Conservation (phyloP, 2,329 filamentous ascomycete genomes). For the Diaporthe vexans region DNA sequence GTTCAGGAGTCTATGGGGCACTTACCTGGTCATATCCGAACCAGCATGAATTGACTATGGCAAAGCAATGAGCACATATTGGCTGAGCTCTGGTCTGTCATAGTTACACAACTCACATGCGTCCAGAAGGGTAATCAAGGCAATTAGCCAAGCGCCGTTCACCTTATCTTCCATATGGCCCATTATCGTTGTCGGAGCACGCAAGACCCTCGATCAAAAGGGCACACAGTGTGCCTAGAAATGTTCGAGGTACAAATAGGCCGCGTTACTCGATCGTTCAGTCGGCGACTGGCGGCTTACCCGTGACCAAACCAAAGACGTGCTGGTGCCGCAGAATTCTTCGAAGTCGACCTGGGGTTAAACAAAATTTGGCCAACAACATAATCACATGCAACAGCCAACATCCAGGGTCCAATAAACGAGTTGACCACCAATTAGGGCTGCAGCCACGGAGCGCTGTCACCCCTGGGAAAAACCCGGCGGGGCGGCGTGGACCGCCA, state of each 20-base stretch:
- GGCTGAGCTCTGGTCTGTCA: not conserved
- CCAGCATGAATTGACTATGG: conserved; percentile 40
- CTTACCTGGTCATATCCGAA: conserved; percentile 43
- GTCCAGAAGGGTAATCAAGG: conserved; percentile 39
- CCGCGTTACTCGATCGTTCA: not conserved
- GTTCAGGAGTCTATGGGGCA: not conserved
- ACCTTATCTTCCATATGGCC: conserved; percentile 24
- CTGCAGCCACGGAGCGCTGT: conserved; percentile 22
- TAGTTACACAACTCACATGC: conserved; percentile 25
- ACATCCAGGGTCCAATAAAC: conserved; percentile 2
- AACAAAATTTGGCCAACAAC: not conserved
- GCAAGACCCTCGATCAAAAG: not conserved
- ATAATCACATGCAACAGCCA: conserved; percentile 2
- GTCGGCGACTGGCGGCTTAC: not conserved
- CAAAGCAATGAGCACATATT: not conserved
- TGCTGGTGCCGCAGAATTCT: not conserved
- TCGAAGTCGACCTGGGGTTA: not conserved
- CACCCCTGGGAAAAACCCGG: conserved; percentile 12
- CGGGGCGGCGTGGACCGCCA: conserved; percentile 14
- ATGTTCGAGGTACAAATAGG: not conserved
- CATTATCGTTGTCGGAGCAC: conserved; percentile 7
- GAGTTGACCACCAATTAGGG: conserved; percentile 16
- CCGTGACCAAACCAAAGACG: no score
- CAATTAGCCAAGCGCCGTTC: conserved; percentile 40
- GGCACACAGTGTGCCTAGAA: not conserved